phyloP scores from a whole-genome alignment of 140 eudicot genomes.

The Stevia rebaudiana region DNA sequence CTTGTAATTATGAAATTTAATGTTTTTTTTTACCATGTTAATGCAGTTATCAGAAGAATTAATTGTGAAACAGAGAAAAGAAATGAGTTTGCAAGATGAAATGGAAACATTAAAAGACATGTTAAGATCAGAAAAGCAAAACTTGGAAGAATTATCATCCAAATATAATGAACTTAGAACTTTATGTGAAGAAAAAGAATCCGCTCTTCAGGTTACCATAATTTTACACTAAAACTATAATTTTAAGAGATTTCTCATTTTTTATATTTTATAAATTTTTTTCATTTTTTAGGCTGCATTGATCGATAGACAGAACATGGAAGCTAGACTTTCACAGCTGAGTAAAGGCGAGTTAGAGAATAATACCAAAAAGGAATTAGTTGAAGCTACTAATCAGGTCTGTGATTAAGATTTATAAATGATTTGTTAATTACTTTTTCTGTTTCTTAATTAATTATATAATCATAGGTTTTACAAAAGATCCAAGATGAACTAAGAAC shows the following conservation, averaged over 20 bases:
- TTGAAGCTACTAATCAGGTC: conserved; percentile 86
- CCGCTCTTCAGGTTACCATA: conserved; percentile 60
- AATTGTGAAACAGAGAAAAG: conserved; percentile 56
- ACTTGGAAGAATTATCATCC: conserved; percentile 45
- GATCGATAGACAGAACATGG: conserved; percentile 60
- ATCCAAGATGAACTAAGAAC: conserved; percentile 77
- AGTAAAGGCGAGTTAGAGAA: conserved; percentile 64
- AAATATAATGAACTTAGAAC: conserved; percentile 54
- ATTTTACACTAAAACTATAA: neutral
- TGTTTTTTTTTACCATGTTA: conserved; percentile 5
- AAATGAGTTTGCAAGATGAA: conserved; percentile 54
- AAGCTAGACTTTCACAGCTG: conserved; percentile 58
- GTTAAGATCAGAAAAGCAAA: conserved; percentile 55
- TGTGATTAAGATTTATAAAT: neutral
- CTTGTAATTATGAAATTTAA: neutral
- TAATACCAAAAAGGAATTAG: conserved; percentile 67
- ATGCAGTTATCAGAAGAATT: conserved; percentile 65
- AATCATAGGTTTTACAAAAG: conserved; percentile 53
- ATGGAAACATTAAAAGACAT: conserved; percentile 54
- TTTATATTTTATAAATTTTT: neutral
- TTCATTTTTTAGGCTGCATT: conserved; percentile 43
- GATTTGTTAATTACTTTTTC: neutral
- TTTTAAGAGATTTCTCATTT: neutral
- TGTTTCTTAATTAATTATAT: conserved; percentile 3
- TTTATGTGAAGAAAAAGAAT: conserved; percentile 60